Evolutionary conservation across 2,329 filamentous ascomycete species (phyloP).

Genomic region (Fusarium burgessii): DNA sequence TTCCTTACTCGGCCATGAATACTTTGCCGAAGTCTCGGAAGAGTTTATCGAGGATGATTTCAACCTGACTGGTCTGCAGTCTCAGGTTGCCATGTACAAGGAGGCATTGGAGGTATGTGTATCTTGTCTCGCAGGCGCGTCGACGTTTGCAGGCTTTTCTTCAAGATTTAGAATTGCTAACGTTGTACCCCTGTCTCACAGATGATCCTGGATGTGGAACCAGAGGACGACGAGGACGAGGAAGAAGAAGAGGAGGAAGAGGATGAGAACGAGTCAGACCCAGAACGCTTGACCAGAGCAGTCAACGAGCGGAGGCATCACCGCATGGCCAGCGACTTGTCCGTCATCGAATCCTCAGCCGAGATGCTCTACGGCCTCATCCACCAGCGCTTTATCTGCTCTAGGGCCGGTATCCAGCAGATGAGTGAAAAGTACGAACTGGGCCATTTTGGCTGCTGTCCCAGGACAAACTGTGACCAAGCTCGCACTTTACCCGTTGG

Average conservation of each 20-base stretch:
- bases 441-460: slow-evolving; percentile 94
- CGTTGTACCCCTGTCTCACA: slow-evolving; percentile 47
- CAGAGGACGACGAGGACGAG: slow-evolving; percentile 91
- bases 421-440: slow-evolving; percentile 99
- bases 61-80: slow-evolving; percentile 94
- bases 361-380: slow-evolving; percentile 98
- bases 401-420: slow-evolving; percentile 93
- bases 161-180: slow-evolving; percentile 11
- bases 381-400: slow-evolving; percentile 98
- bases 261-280: slow-evolving; percentile 77
- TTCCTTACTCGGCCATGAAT: slow-evolving; percentile 94
- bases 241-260: slow-evolving; percentile 84
- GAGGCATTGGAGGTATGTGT: slow-evolving; percentile 84
- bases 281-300: slow-evolving; percentile 62
- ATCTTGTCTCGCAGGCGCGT: slow-evolving; percentile 7
- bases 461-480: slow-evolving; percentile 91
- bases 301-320: slow-evolving; percentile 79
- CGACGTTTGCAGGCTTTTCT: not conserved
- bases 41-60: slow-evolving; percentile 99
- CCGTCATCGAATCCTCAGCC: slow-evolving; percentile 96
- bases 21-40: slow-evolving; percentile 98
- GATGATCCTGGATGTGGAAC: slow-evolving; percentile 99
- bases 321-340: slow-evolving; percentile 91
- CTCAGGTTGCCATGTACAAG: slow-evolving; percentile 98
- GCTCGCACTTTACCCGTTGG: slow-evolving; percentile 93